phyloP scores from a whole-genome alignment of 495 filamentous ascomycete genomes.

The Alectoria sarmentosa region DNA sequence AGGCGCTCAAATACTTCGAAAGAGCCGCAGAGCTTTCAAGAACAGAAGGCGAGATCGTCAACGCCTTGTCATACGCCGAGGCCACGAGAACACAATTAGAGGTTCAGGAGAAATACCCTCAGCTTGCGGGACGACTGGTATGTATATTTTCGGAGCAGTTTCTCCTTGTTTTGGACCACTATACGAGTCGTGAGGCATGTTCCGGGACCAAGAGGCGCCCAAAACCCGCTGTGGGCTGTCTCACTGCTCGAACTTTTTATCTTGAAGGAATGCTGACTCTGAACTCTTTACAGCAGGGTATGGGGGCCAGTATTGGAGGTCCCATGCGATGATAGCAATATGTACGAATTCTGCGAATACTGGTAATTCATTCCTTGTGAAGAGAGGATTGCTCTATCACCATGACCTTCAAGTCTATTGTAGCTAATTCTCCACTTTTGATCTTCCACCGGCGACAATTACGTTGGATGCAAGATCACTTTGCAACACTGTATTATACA shows the following conservation, averaged over 20 bases:
- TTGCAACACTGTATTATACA: slow-evolving; percentile 14
- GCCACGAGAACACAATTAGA: slow-evolving; percentile 94
- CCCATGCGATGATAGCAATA: slow-evolving; percentile 19
- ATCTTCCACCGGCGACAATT: slow-evolving; percentile 1
- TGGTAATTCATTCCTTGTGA: neutral
- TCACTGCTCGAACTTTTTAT: neutral
- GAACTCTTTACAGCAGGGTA: slow-evolving; percentile 42
- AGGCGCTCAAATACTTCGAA: slow-evolving; percentile 96
- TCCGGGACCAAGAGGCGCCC: neutral
- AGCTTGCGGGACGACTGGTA: slow-evolving; percentile 69
- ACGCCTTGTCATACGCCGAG: slow-evolving; percentile 94
- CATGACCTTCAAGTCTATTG: neutral
- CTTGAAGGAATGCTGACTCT: neutral
- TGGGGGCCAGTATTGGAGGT: slow-evolving; percentile 48
- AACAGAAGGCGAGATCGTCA: slow-evolving; percentile 92
- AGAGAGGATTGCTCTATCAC: neutral
- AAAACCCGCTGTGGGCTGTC: neutral
- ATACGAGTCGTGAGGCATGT: neutral
- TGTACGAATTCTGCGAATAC: neutral
- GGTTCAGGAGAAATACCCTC: slow-evolving; percentile 97
- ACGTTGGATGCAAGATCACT: slow-evolving; percentile 3
- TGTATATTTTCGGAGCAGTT: neutral
- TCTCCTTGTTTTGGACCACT: neutral
- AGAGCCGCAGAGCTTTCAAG: slow-evolving; percentile 90
- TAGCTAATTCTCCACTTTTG: slow-evolving; percentile 23